Evolutionary conservation across 2,329 filamentous ascomycete genomes (phyloP).

Genomic region (Trichoderma sp.): DNA sequence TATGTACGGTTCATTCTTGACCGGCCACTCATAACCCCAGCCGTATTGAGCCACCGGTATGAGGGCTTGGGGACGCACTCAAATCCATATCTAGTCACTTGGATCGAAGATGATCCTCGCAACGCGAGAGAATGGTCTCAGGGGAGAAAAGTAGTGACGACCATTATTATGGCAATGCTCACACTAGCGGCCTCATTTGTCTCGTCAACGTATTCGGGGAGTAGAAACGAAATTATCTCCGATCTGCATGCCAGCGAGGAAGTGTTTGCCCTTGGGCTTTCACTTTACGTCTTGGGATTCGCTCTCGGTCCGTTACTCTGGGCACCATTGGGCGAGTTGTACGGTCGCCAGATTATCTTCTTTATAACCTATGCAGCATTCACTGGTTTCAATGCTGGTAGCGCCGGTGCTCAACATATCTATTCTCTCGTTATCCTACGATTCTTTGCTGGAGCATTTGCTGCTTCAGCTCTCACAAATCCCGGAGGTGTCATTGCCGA

Average conservation of each 20-base stretch:
- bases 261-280: not conserved
- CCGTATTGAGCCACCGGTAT: not conserved
- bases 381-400: not conserved
- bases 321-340: constrained; percentile 61
- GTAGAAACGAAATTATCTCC: not conserved
- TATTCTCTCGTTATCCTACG: not conserved
- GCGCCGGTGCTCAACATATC: not conserved
- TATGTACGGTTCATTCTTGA: not conserved
- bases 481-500: constrained; percentile 56
- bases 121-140: not conserved
- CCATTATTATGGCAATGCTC: not conserved
- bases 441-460: constrained; percentile 58
- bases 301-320: constrained; percentile 59
- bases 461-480: constrained; percentile 49
- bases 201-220: not conserved
- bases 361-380: not conserved
- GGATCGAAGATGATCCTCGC: not conserved
- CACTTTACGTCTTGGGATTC: constrained; percentile 43
- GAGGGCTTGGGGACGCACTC: not conserved
- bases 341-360: constrained; percentile 42
- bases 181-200: not conserved
- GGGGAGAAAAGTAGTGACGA: not conserved
- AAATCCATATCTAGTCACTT: not conserved
- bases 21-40: not conserved
- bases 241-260: not conserved